Base-by-base conservation (phyloP, 2,329 filamentous ascomycete species). In the Cladosporium halotolerans region DNA sequence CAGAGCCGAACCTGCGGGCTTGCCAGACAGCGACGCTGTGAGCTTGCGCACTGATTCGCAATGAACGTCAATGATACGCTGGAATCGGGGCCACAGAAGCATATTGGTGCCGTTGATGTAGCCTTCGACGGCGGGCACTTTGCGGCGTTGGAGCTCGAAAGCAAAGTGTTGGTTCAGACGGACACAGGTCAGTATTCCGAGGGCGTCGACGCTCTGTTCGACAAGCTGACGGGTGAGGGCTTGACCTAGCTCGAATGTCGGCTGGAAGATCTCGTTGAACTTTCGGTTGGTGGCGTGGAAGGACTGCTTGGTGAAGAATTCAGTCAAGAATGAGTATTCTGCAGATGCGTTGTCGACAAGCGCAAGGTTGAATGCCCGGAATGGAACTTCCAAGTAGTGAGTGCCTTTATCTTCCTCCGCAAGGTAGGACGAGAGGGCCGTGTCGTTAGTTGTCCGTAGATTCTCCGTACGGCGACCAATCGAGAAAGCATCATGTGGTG, bases 71-170 rank as follows among this genome's bases (percentile, higher is more conserved):
- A 99, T 95, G 62, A 96, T 84, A 53, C 89, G 82, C 70, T 99
- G 95, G 63, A 99, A 88, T 23, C 92, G 85, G 7, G 93, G 93
- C 93, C 93, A 99, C 5, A 99, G 81, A 2, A 93, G 81, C 89
- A 99, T 99, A 65, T 87, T 91, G 4, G 89, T 95, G 43, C 84
- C 91, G 68, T 99, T 99, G 67, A 96, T 85, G 67, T 99, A 99
- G 38, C 83, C 80, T 66, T 99, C 93, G 2, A 89, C 84, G 4
- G 89, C 85, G 0, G 93, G 93, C 1, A 97, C 83, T 66, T 95
- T 92, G 52, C 92, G 84, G 9, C 92, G 82, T 70, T 99, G 93
- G 33, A 97, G 79, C 70, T 95, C 89, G 67, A 99, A 99, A 13
- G 93, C 91, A 55, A 92, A 85, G 61, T 93, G 89, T 66, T 97